Evolutionary conservation across 73 alveolate genomes (phyloP).

Genomic region (Effrenium voratum): DNA sequence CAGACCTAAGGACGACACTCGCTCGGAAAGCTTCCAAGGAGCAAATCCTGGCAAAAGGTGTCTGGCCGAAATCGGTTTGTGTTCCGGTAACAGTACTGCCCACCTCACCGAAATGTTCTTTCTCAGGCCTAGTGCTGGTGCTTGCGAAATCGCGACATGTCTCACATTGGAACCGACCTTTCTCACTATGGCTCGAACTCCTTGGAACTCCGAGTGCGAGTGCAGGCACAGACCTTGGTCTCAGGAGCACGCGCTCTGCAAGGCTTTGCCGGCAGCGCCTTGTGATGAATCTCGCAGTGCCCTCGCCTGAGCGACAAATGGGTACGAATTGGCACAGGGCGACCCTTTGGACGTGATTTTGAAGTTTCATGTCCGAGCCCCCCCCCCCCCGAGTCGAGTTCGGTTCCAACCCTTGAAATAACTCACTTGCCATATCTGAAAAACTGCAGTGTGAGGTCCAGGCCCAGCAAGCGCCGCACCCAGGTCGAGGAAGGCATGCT

Average conservation of each 20-base stretch:
- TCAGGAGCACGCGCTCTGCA: background rate
- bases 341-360: too few relatives aligned
- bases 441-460: background rate
- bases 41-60: background rate
- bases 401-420: too few relatives aligned
- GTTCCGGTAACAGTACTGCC: too few relatives aligned
- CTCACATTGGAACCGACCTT: too few relatives aligned
- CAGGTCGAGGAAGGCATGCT: slow-evolving; percentile 62
- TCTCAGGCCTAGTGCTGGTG: background rate
- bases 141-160: background rate
- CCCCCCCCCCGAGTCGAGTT: too few relatives aligned
- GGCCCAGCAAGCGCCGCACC: slow-evolving; percentile 62
- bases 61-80: too few relatives aligned
- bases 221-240: slow-evolving; percentile 24
- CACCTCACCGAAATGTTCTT: too few relatives aligned
- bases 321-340: too few relatives aligned
- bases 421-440: too few relatives aligned
- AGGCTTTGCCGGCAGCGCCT: background rate
- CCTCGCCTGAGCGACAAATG: slow-evolving; percentile 37
- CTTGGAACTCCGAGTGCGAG: too few relatives aligned
- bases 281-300: slow-evolving; percentile 75
- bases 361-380: too few relatives aligned
- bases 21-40: slow-evolving; percentile 60
- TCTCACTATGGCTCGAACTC: too few relatives aligned
- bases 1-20: background rate